phyloP scores from a whole-genome alignment of 2,329 filamentous ascomycete genomes.

The Arthrocladium fulminans region DNA sequence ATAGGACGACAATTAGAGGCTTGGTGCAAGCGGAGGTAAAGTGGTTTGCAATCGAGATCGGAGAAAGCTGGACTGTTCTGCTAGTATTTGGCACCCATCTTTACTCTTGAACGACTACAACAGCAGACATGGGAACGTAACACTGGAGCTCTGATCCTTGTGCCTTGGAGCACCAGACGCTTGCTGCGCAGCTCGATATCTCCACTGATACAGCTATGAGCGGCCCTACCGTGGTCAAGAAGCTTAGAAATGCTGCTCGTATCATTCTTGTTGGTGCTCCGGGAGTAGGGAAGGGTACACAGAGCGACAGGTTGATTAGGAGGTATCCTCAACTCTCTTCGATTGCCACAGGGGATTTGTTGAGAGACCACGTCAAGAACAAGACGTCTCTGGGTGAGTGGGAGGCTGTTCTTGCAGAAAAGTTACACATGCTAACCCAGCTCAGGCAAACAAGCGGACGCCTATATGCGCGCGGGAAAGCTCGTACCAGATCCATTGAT shows the following conservation, averaged over 20 bases:
- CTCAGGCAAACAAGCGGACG: conserved; percentile 80
- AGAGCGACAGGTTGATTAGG: conserved; percentile 77
- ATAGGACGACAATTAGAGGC: no score
- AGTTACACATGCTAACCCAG: conserved; percentile 18
- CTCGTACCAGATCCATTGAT: conserved; percentile 92
- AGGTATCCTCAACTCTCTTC: conserved; percentile 82
- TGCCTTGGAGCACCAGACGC: neutral
- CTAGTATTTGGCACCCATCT: no score
- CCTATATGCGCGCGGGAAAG: conserved; percentile 74
- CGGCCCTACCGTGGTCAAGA: conserved; percentile 28
- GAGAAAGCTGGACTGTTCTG: no score
- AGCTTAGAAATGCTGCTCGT: conserved; percentile 71
- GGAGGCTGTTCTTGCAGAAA: neutral
- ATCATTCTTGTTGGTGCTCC: conserved; percentile 92
- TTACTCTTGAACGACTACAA: no score
- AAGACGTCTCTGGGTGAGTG: conserved; percentile 72
- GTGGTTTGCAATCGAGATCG: no score
- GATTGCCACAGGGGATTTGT: conserved; percentile 86
- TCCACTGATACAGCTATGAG: conserved; percentile 6
- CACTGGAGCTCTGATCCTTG: neutral
- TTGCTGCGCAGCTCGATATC: neutral
- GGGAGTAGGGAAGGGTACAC: conserved; percentile 95
- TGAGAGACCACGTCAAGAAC: conserved; percentile 85
- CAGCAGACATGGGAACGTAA: neutral
- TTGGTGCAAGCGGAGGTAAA: no score